Evolutionary conservation across 345 rosid genomes (phyloP), one percentile per base, ranked within the genome.

Genomic region (Gossypium rotundifolium): DNA sequence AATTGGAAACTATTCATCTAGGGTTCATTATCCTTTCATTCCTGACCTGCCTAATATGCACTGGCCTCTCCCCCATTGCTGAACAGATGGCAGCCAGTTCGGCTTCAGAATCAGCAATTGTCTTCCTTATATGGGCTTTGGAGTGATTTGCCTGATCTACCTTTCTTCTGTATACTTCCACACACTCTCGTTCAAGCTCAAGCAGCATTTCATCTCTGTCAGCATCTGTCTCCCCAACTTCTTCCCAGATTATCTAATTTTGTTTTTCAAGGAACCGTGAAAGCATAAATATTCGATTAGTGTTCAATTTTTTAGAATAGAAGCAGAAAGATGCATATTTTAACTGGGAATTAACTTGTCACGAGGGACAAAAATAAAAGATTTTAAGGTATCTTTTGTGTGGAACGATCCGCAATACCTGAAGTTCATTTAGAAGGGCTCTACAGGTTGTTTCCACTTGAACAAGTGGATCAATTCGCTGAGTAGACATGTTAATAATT

Each of bases 151-250:
- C 98, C 74, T 82, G 89, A 75, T 96, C 97, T 42, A 96, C 98
- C 85, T 90, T 96, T 76, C 97, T 83, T 81, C 96, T 88, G 80
- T 96, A 96, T 1, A 93, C 99, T 81, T 93, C 90, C 51, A 96
- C 84, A 79, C 99, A 96, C 78, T 96, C 98, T 76, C 84, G 93
- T 75, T 96, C 97, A 51, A 96, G 93, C 82, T 96, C 98, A 45
- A 88, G 89, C 73, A 96, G 75, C 98, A 91, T 91, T 78, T 86
- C 82, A 70, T 93, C 99, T 79, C 93, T 88, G 18, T 93, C 97
- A n/a, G 85, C 52, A 73, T 91, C 90, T 2, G 90, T 72, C 85
- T 93, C 99, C 57, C 99, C 99, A 65, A 96, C 93, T 85, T 96
- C 99, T 84, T 91, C 90, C 99, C 99, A 95, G 48, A 93, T 95